Percentiles rank a stretch among this genome's conserved stretches.
phyloP scores from a whole-genome alignment of 176 grass and related monocot species.

The Canna indica region DNA sequence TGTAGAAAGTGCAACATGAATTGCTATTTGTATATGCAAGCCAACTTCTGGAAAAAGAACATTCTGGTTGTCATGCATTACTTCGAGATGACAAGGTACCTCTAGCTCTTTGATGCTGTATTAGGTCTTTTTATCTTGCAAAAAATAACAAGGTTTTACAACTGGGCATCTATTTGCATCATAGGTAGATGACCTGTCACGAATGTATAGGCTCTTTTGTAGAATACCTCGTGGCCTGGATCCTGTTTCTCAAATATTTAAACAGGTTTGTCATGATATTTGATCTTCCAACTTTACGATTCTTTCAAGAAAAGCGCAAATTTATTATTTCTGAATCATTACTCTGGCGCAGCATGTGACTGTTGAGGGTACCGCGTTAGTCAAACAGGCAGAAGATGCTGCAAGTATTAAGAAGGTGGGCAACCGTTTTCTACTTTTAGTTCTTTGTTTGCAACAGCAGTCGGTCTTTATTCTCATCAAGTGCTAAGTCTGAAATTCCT shows the following conservation, averaged over 20 bases:
- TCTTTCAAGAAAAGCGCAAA: conserved; percentile 3
- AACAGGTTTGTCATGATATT: conserved; percentile 42
- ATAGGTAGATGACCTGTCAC: conserved; percentile 79
- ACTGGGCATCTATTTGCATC: neutral
- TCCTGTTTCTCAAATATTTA: conserved; percentile 88
- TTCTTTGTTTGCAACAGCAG: neutral
- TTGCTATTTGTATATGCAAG: conserved; percentile 74
- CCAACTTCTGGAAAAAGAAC: conserved; percentile 82
- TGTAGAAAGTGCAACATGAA: conserved; percentile 91
- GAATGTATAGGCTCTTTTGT: conserved; percentile 85
- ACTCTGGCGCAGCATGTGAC: conserved; percentile 65
- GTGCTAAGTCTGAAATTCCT: neutral
- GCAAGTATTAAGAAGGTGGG: conserved; percentile 81
- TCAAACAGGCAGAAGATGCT: conserved; percentile 97
- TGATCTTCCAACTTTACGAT: neutral
- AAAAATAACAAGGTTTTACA: neutral
- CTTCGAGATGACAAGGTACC: conserved; percentile 89
- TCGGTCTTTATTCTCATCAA: neutral
- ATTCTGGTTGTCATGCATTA: conserved; percentile 86
- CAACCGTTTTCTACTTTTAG: conserved; percentile 10
- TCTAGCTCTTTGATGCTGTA: neutral
- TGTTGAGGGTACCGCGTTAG: conserved; percentile 63
- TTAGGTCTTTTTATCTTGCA: neutral
- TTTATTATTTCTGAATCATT: conserved; percentile 8
- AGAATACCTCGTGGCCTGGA: conserved; percentile 77